Conservation (phyloP, 2,329 filamentous ascomycete genomes). For the Trichoderma asperellum region DNA sequence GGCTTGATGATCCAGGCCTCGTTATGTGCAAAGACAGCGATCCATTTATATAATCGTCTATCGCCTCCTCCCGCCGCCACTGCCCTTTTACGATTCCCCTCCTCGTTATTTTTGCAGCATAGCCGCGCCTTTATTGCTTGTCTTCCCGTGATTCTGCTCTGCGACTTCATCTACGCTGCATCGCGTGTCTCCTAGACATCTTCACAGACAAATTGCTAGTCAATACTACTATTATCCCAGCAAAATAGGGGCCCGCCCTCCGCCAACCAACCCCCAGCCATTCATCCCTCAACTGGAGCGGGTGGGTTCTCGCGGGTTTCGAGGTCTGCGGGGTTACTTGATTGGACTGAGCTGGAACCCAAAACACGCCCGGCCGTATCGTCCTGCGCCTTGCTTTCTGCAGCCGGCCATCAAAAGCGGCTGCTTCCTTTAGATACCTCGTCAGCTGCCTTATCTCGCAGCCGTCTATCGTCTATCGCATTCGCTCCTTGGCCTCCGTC, state of each 20-base stretch:
- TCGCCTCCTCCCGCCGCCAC: neutral
- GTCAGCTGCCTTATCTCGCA: constrained; percentile 17
- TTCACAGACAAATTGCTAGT: too few relatives aligned
- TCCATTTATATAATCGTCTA: neutral
- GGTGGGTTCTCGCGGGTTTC: constrained; percentile 12
- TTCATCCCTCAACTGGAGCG: constrained; percentile 4
- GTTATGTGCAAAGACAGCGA: neutral
- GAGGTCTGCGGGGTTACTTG: constrained; percentile 26
- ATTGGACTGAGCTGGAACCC: constrained; percentile 24
- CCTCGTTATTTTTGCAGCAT: neutral
- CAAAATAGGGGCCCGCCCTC: constrained; percentile 14
- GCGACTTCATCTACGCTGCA: neutral
- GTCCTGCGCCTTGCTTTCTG: neutral
- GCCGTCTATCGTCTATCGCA: constrained; percentile 18
- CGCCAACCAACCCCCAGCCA: neutral
- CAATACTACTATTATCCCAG: neutral
- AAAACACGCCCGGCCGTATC: constrained; percentile 24
- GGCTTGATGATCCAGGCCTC: constrained; percentile 7
- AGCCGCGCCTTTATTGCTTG: neutral
- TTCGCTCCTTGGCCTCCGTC: neutral
- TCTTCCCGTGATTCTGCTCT: neutral
- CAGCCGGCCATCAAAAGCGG: constrained; percentile 22
- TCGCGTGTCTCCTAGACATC: neutral
- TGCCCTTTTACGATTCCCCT: neutral
- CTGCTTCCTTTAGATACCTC: constrained; percentile 24